Evolutionary conservation across 441 rosid genomes (phyloP).

Genomic region (Populus hybrid): DNA sequence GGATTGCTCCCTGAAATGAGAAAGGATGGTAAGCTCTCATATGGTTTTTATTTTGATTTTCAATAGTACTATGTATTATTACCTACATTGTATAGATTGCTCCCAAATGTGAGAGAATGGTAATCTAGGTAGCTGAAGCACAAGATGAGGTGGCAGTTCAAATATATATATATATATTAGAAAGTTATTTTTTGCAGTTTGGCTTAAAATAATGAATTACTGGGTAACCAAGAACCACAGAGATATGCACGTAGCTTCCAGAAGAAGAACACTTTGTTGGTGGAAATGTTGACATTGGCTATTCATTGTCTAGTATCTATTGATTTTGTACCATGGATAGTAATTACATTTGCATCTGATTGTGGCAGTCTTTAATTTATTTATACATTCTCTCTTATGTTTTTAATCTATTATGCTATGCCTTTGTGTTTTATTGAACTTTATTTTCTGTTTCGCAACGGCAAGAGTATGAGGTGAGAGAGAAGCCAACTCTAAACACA

Average conservation of each 20-base stretch:
- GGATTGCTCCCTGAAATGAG: conserved; percentile 94
- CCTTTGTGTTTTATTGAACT: background rate
- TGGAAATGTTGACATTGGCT: background rate
- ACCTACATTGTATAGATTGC: background rate
- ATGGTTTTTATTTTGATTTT: conserved; percentile 6
- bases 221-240: background rate
- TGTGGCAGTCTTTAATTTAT: background rate
- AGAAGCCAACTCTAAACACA: conserved; percentile 58
- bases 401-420: background rate
- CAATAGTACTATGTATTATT: background rate
- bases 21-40: conserved; percentile 73
- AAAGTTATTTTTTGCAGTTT: background rate
- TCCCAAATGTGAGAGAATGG: background rate
- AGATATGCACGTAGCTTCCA: background rate
- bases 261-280: background rate
- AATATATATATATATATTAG: background rate
- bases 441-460: conserved; percentile 26
- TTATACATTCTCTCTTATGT: background rate
- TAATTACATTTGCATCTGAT: background rate
- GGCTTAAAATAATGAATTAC: background rate
- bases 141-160: background rate
- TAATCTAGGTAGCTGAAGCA: background rate
- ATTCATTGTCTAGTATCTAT: background rate
- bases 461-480: conserved; percentile 92
- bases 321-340: background rate